phyloP scores from a whole-genome alignment of 345 rosid genomes.

The Camelina neglecta region DNA sequence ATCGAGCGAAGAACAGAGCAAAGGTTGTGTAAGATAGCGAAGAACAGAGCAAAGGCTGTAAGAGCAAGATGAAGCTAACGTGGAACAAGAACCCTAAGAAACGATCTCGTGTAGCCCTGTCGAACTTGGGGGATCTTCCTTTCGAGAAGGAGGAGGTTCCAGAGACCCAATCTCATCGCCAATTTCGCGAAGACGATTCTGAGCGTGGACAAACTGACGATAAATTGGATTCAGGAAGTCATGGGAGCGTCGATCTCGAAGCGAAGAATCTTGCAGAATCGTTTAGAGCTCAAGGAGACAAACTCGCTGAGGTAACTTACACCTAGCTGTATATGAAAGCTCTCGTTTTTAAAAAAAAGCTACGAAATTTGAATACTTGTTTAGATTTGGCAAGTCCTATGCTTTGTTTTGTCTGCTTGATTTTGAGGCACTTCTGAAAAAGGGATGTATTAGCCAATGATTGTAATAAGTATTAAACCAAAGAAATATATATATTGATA shows the following conservation, averaged over 20 bases:
- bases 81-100: slow-evolving; percentile 71
- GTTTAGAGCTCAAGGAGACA: slow-evolving; percentile 71
- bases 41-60: slow-evolving; percentile 8
- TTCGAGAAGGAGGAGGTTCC: slow-evolving; percentile 52
- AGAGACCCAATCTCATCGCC: slow-evolving; percentile 22
- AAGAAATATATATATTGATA: no score
- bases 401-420: background rate
- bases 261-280: slow-evolving; percentile 54
- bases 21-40: slow-evolving; percentile 20
- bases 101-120: slow-evolving; percentile 57
- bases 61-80: slow-evolving; percentile 66
- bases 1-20: slow-evolving; percentile 9
- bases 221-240: background rate
- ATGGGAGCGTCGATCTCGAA: slow-evolving; percentile 37
- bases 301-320: slow-evolving; percentile 76
- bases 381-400: background rate
- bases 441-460: no score
- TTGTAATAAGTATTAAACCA: no score
- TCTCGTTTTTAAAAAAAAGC: no score
- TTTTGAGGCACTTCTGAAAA: no score
- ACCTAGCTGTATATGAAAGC: background rate
- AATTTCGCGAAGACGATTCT: slow-evolving; percentile 17
- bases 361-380: background rate
- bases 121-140: slow-evolving; percentile 61
- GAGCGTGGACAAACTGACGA: slow-evolving; percentile 2